A percentile compares a stretch with the other conserved stretches of the same genome.
These are phyloP conservation scores for Petunia secreta DNA, from an alignment of 257 asterid genomes.

Conservation along the genomic window DNA sequence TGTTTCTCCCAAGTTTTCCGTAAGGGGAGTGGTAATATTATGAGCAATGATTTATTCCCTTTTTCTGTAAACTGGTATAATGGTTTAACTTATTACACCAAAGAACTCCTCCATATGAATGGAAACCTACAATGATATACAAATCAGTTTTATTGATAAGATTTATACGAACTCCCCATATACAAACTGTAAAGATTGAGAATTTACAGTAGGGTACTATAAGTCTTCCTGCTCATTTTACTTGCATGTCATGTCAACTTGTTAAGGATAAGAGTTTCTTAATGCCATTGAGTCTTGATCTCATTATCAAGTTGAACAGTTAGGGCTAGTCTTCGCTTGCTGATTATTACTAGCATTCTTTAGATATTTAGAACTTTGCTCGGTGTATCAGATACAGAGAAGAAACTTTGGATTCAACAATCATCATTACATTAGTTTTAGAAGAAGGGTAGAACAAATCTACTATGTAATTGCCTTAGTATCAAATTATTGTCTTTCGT, in stretches of 20 bases:
- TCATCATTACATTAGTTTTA: too few relatives aligned
- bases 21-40: slow-evolving; percentile 84
- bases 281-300: background rate
- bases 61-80: background rate
- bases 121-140: background rate
- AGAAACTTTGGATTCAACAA: too few relatives aligned
- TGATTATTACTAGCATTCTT: slow-evolving; percentile 6
- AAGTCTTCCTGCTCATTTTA: background rate
- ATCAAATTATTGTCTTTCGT: too few relatives aligned
- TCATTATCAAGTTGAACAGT: background rate
- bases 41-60: background rate
- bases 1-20: slow-evolving; percentile 98
- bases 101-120: background rate
- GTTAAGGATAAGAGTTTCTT: background rate
- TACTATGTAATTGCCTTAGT: too few relatives aligned
- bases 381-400: background rate
- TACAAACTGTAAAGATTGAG: background rate
- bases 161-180: background rate
- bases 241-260: background rate
- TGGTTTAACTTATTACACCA: background rate
- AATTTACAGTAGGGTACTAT: background rate
- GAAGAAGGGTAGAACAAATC: too few relatives aligned
- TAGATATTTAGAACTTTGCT: background rate
- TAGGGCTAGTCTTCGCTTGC: background rate
- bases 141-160: background rate